Conservation (phyloP, 495 filamentous ascomycete species). For the Podospora conica region DNA sequence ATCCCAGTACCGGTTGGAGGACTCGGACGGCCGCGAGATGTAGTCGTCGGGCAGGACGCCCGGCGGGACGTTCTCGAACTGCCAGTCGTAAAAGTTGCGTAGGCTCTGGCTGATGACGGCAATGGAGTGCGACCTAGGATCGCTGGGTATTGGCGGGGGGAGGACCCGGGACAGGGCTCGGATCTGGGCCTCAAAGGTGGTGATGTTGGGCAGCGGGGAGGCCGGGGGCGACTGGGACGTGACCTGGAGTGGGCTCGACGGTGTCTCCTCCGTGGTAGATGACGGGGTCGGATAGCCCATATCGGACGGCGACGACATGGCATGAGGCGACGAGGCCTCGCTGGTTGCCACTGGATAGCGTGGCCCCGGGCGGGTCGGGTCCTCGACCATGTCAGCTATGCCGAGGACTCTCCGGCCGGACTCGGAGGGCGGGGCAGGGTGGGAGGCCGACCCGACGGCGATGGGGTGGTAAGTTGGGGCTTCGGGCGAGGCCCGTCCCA, state of each 20-base stretch:
- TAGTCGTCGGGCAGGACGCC: conserved; percentile 28
- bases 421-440: background rate
- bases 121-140: conserved; percentile 21
- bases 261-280: conserved; percentile 11
- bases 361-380: background rate
- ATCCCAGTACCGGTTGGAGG: conserved; percentile 26
- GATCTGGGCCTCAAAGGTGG: conserved; percentile 21
- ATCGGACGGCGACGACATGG: conserved; percentile 12
- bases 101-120: conserved; percentile 24
- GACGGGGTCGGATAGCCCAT: conserved; percentile 11
- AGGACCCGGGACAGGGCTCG: conserved; percentile 16
- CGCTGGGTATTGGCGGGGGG: conserved; percentile 14
- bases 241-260: conserved; percentile 9
- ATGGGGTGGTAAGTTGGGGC: background rate
- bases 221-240: conserved; percentile 1
- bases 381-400: conserved; percentile 25
- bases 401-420: conserved; percentile 14
- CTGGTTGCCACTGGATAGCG: background rate
- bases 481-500: conserved; percentile 2
- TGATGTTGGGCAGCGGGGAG: conserved; percentile 15
- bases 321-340: conserved; percentile 5
- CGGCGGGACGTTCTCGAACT: conserved; percentile 22
- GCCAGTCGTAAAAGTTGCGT: conserved; percentile 28
- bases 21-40: conserved; percentile 17
- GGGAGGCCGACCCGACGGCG: background rate